These are phyloP conservation scores for Vicia villosa DNA, from an alignment of 306 rosid genomes.

Conservation along the genomic window DNA sequence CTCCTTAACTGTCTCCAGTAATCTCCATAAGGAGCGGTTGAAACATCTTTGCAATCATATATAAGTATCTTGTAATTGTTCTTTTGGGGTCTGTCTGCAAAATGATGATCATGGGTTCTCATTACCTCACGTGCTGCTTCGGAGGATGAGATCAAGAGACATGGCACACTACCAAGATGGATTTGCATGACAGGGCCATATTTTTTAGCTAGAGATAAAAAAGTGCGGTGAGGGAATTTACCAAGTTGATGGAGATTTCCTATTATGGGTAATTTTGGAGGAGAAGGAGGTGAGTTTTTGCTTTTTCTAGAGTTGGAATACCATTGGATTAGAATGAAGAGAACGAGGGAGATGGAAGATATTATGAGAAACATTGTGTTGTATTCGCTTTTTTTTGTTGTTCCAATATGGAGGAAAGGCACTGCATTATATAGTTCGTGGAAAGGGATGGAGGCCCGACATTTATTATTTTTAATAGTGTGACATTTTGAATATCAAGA, in stretches of 20 bases:
- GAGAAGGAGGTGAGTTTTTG: slow-evolving; percentile 47
- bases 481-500: no score
- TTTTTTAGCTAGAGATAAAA: slow-evolving; percentile 39
- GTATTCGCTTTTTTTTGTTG: no score
- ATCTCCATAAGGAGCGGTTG: slow-evolving; percentile 47
- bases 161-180: slow-evolving; percentile 42
- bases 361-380: neutral
- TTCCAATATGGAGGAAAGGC: no score
- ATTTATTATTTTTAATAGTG: no score
- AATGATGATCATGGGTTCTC: slow-evolving; percentile 51
- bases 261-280: slow-evolving; percentile 51
- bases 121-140: slow-evolving; percentile 47
- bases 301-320: neutral
- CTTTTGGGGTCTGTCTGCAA: slow-evolving; percentile 32
- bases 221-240: slow-evolving; percentile 39
- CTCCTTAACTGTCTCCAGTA: slow-evolving; percentile 58
- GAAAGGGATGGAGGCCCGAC: no score
- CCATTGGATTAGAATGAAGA: slow-evolving; percentile 33
- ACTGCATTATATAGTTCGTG: no score
- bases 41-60: slow-evolving; percentile 46
- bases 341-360: neutral
- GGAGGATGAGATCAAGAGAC: slow-evolving; percentile 48
- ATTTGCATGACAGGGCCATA: slow-evolving; percentile 56
- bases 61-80: slow-evolving; percentile 32
- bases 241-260: slow-evolving; percentile 60